phyloP scores from a whole-genome alignment of 352 stramenopile species.

The Phytophthora litchii region DNA sequence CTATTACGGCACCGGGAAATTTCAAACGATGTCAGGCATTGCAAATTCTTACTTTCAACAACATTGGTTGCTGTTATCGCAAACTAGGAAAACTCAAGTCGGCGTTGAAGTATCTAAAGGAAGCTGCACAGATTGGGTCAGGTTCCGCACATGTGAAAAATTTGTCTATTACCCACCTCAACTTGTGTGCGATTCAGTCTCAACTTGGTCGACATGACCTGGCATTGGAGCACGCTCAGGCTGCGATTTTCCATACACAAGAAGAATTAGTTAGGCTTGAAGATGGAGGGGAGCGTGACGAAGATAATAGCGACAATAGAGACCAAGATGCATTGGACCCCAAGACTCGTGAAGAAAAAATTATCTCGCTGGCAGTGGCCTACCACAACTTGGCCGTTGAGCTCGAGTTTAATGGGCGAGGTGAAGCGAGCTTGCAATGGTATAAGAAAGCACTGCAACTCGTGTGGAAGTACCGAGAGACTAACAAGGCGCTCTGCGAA shows the following conservation, averaged over 20 bases:
- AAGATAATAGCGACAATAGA: conserved; percentile 6
- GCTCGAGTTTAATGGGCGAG: conserved; percentile 74
- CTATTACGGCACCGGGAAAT: conserved; percentile 67
- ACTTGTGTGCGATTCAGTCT: conserved; percentile 82
- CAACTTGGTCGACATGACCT: conserved; percentile 75
- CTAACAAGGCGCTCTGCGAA: conserved; percentile 61
- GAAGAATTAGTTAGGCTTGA: conserved; percentile 76
- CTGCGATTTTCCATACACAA: conserved; percentile 82
- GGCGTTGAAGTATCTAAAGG: conserved; percentile 75
- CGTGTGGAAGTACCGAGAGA: conserved; percentile 62
- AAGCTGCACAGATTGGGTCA: conserved; percentile 68
- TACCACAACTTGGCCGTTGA: conserved; percentile 86
- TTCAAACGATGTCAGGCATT: conserved; percentile 70
- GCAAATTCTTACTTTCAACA: conserved; percentile 85
- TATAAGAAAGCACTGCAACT: conserved; percentile 85
- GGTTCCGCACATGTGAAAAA: conserved; percentile 66
- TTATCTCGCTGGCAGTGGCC: conserved; percentile 75
- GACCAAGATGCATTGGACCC: conserved; percentile 52
- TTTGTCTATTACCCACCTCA: conserved; percentile 81
- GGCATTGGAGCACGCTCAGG: conserved; percentile 75
- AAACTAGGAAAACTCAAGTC: conserved; percentile 78
- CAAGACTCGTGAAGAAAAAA: conserved; percentile 75
- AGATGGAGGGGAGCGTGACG: conserved; percentile 16
- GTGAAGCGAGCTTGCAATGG: conserved; percentile 80
- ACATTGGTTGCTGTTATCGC: conserved; percentile 82